Evolutionary conservation across 352 stramenopile genomes (phyloP).

Genomic region (Thraustochytrium sp.): DNA sequence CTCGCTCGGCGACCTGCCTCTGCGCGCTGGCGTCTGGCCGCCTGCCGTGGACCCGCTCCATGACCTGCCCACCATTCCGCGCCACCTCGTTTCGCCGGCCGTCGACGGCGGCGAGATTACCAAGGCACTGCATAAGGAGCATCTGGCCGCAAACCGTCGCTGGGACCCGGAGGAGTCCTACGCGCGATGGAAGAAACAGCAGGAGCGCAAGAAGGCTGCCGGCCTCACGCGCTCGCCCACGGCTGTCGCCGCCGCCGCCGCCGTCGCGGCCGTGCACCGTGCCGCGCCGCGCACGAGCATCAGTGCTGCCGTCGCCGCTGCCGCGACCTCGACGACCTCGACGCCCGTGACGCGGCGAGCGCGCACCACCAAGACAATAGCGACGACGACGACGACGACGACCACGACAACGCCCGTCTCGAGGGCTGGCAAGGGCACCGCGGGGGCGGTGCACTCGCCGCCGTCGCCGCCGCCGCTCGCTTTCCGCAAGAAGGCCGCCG

Average conservation of each 20-base stretch:
- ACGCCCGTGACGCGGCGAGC: too few relatives aligned
- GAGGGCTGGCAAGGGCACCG: neutral
- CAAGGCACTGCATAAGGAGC: neutral
- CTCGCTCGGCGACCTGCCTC: neutral
- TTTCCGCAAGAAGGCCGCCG: too few relatives aligned
- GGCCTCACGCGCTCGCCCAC: neutral
- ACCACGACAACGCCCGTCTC: neutral
- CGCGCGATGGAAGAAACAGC: conserved; percentile 11
- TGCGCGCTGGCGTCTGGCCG: neutral
- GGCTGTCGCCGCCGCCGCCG: neutral
- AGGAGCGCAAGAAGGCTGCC: neutral
- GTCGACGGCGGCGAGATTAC: neutral
- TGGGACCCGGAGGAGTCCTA: conserved; percentile 14
- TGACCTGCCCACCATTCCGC: neutral
- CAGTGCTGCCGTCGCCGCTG: too few relatives aligned
- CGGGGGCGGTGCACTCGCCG: neutral
- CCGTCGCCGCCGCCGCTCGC: neutral
- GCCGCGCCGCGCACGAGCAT: neutral
- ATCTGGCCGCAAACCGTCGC: neutral
- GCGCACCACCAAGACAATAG: too few relatives aligned
- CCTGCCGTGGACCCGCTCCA: neutral
- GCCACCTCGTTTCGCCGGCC: neutral
- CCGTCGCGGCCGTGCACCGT: neutral
- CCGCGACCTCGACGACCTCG: too few relatives aligned
- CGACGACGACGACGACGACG: too few relatives aligned